Percentiles rank a stretch among this genome's conserved stretches.
Conservation (phyloP, 1,284 basidiomycete species). For the Uromyces viciae-fabae region DNA sequence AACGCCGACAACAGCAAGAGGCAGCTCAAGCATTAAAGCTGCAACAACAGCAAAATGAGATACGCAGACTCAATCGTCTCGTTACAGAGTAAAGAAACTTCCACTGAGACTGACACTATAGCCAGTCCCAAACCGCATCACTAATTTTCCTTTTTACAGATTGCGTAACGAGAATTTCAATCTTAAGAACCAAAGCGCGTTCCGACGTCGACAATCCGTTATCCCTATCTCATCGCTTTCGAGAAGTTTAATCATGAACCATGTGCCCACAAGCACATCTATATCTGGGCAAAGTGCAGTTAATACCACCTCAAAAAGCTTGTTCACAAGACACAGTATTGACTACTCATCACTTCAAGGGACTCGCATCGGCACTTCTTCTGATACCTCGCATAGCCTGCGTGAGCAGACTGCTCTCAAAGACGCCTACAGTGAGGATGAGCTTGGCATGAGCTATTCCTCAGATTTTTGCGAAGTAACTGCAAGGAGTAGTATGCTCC, state of each 20-base stretch:
- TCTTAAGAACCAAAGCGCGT: slow-evolving; percentile 24
- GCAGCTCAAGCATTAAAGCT: slow-evolving; percentile 36
- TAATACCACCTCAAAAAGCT: not conserved
- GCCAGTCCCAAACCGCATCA: not conserved
- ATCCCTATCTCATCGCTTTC: slow-evolving; percentile 45
- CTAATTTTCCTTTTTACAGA: not conserved
- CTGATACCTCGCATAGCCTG: slow-evolving; percentile 6
- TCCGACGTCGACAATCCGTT: slow-evolving; percentile 42
- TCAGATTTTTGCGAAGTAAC: not conserved
- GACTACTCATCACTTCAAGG: slow-evolving; percentile 26
- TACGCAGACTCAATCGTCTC: slow-evolving; percentile 28
- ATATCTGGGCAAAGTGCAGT: not conserved
- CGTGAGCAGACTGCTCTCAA: not conserved
- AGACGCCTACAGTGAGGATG: not conserved
- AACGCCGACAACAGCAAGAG: slow-evolving; percentile 43
- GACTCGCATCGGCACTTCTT: not conserved
- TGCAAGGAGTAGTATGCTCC: not conserved
- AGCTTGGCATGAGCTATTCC: not conserved
- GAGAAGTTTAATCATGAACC: slow-evolving; percentile 3
- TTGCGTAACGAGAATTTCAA: slow-evolving; percentile 38
- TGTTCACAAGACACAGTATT: slow-evolving; percentile 20
- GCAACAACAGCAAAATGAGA: slow-evolving; percentile 36
- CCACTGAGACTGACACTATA: not conserved
- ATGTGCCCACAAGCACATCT: not conserved
- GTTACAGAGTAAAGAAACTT: slow-evolving; percentile 28